Base-by-base conservation (phyloP, 805 yeast species). In the Myxozyma monticola region DNA sequence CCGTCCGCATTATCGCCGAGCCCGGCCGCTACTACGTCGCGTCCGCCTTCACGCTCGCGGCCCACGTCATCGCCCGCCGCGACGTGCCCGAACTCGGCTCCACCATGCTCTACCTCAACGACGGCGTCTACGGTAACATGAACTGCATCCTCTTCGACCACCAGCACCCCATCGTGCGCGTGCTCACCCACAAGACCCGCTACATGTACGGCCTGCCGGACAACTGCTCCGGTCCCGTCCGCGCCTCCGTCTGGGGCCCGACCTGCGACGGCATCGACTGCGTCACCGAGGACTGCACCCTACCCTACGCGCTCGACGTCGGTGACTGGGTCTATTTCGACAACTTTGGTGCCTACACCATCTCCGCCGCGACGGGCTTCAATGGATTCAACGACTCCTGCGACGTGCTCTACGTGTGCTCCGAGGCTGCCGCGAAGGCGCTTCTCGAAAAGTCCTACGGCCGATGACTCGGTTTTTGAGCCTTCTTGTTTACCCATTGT, bases 191-290 rank as follows among this genome's bases (percentile, higher is more conserved):
- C 55, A 68, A 73, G 34, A 75, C 76, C 37, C 65, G 72, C 38
- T 78, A 75, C 65, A 68, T 68, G 53, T 54, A 48, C 34, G 55
- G 51, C 22, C 38, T 36, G 20, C 48, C 48, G 10, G 59, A 54
- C 37, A 54, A 54, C 34, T 47, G 57, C 43, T 15, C 36, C 25
- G 58, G 58, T 1, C 53, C 59, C 9, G 52, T 60, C 65, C 67
- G 43, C 2, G 56, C 62, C 45, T 86, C 96, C 2, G 76, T 93
- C 53, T 91, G 99, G 99, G 99, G 99, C 4, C 99, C 98, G 38
- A 91, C 98, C 17, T 91, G 99, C 71, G 99, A 91, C 70, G 97
- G 97, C 2, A 75, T 91, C 56, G 99, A 91, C 68, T 85, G 95
- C 67, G 80, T 91, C 50, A 67, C 85, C 17, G 67, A 73, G 40